These are phyloP conservation scores for Dispira simplex DNA, from an alignment of 192 early-diverging fungal genomes.

Conservation along the genomic window DNA sequence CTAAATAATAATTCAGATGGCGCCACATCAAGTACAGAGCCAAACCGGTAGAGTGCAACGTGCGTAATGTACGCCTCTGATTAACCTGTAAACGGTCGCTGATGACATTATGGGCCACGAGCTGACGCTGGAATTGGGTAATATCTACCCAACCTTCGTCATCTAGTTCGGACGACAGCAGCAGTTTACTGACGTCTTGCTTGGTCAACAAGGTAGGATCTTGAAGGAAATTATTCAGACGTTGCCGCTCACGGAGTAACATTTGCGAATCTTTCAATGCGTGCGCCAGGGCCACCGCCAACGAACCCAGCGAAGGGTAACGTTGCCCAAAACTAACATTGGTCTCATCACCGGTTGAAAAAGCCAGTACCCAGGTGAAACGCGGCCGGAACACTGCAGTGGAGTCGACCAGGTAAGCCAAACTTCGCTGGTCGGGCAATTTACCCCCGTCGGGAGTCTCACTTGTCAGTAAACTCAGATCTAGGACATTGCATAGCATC, in stretches of 20 bases:
- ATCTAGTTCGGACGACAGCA: background rate
- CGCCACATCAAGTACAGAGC: constrained; percentile 55
- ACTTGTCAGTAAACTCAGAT: background rate
- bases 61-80: constrained; percentile 16
- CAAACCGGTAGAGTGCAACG: constrained; percentile 36
- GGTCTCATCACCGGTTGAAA: background rate
- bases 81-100: constrained; percentile 24
- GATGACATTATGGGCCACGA: constrained; percentile 20
- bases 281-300: background rate
- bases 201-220: background rate
- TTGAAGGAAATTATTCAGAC: background rate
- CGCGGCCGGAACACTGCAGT: background rate
- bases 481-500: background rate
- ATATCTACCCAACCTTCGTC: constrained; percentile 15
- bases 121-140: constrained; percentile 22
- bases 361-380: background rate
- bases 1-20: constrained; percentile 46
- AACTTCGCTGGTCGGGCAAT: no score
- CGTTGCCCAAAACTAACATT: background rate
- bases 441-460: no score
- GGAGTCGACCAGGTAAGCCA: background rate
- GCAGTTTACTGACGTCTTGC: background rate
- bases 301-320: background rate
- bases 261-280: background rate
- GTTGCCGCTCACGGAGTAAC: background rate